Conservation (phyloP, 345 rosid species). For the Turritis glabra region DNA sequence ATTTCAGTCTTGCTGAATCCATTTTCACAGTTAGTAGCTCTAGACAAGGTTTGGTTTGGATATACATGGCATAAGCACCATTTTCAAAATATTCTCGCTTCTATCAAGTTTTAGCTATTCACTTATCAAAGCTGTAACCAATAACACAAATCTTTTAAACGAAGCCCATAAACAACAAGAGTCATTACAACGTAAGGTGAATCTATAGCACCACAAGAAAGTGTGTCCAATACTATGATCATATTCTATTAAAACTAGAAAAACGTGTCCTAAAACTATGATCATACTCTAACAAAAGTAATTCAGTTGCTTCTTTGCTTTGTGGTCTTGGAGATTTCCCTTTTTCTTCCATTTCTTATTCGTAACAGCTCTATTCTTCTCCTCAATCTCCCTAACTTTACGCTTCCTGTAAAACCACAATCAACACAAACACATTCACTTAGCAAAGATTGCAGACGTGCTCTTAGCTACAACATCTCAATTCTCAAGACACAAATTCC, state of each 20-base stretch:
- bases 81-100: no score
- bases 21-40: not conserved
- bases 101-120: no score
- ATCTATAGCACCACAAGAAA: not conserved
- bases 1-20: not conserved
- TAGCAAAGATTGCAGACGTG: not conserved
- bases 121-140: not conserved
- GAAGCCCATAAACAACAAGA: not conserved
- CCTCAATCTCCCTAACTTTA: conserved; percentile 83
- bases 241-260: conserved; percentile 4
- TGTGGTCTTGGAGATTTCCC: conserved; percentile 60
- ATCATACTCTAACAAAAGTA: conserved; percentile 23
- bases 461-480: not conserved
- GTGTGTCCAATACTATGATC: not conserved
- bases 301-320: conserved; percentile 63
- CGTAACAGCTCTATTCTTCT: conserved; percentile 53
- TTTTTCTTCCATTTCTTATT: conserved; percentile 81
- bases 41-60: not conserved
- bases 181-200: conserved; percentile 6
- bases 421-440: conserved; percentile 1
- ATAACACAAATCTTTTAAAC: not conserved
- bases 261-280: not conserved
- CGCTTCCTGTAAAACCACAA: conserved; percentile 61
- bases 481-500: not conserved
- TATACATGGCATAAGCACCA: not conserved